phyloP scores from a whole-genome alignment of 345 rosid genomes.

The Moricandia moricandioides region DNA sequence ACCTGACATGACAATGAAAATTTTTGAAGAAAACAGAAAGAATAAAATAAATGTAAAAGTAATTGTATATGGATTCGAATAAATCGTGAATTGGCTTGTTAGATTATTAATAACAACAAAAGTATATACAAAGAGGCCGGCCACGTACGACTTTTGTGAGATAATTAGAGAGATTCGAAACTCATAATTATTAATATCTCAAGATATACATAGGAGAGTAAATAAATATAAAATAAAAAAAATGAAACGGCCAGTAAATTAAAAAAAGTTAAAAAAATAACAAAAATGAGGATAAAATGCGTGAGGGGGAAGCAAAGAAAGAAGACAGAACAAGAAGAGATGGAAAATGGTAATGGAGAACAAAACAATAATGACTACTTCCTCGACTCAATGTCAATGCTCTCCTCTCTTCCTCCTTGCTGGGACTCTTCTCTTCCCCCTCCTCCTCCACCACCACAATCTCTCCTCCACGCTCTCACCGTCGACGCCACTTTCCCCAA shows the following conservation, averaged over 20 bases:
- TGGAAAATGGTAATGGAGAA: conserved; percentile 38
- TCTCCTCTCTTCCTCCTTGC: conserved; percentile 57
- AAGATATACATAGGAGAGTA: not conserved
- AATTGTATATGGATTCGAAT: conserved; percentile 14
- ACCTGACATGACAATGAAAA: not conserved
- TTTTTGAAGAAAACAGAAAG: not conserved
- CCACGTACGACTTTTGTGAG: conserved; percentile 31
- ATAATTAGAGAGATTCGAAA: conserved; percentile 31
- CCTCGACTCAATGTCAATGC: conserved; percentile 86
- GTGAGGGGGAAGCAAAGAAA: conserved; percentile 16
- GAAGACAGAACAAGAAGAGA: conserved; percentile 21
- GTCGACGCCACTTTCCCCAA: conserved; percentile 57
- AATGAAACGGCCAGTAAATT: conserved; percentile 27
- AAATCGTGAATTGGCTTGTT: not conserved
- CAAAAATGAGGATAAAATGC: conserved; percentile 27
- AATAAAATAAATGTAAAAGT: not conserved
- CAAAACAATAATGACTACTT: conserved; percentile 58
- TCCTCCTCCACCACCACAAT: conserved; percentile 40
- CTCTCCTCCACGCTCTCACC: conserved; percentile 41
- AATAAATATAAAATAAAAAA: not conserved
- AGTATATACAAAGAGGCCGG: conserved; percentile 25
- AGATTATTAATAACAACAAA: conserved; percentile 1
- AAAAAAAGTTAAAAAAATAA: not conserved
- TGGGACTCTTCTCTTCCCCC: conserved; percentile 43
- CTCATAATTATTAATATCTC: conserved; percentile 6